Conservation (phyloP, 257 asterid species). For the Ophiorrhiza pumila region DNA sequence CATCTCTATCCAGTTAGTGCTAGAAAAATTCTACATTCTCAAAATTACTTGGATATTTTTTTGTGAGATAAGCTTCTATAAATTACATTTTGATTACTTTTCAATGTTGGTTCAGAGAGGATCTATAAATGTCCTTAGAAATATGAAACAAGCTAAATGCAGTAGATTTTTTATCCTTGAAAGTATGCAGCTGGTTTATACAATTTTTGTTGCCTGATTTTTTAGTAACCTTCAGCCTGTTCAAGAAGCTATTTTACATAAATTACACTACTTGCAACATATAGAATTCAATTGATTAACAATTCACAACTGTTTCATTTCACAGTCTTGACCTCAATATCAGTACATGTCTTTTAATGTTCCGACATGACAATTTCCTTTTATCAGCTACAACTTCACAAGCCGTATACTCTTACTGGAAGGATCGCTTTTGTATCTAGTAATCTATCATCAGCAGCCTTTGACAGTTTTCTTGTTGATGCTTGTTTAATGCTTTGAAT, state of each 20-base stretch:
- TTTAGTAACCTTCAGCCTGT: neutral
- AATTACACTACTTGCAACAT: neutral
- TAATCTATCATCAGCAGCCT: neutral
- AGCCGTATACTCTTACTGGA: no score
- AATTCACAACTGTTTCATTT: neutral
- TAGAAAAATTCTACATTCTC: neutral
- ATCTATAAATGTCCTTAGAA: neutral
- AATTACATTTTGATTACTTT: neutral
- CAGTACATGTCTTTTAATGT: no score
- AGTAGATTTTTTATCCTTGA: neutral
- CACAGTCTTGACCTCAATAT: neutral
- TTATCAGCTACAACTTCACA: no score
- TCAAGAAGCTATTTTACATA: no score
- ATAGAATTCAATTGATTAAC: neutral
- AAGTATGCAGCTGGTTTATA: neutral
- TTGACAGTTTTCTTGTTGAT: neutral
- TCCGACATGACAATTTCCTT: no score
- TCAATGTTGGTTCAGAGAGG: neutral
- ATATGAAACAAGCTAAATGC: neutral
- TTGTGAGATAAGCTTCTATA: neutral
- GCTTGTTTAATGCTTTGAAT: no score
- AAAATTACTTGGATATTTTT: neutral
- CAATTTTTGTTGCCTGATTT: neutral
- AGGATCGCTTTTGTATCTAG: no score
- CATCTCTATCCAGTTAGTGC: constrained; percentile 8